phyloP scores from a whole-genome alignment of 257 asterid species.

The Solanum etuberosum region DNA sequence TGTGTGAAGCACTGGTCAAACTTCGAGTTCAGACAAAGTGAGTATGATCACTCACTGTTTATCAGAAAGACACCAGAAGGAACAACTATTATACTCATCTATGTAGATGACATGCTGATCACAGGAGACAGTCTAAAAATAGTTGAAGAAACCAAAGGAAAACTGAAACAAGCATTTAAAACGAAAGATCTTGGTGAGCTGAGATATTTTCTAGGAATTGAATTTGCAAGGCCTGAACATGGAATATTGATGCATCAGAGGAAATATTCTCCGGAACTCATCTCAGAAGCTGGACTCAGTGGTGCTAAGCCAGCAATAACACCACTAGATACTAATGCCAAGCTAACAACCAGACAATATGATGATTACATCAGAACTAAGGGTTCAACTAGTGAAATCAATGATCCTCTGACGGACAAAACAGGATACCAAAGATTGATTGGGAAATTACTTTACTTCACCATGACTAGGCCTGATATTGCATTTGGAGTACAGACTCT shows the following conservation, averaged over 20 bases:
- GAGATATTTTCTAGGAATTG: background rate
- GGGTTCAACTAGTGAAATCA: no score
- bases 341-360: background rate
- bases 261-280: background rate
- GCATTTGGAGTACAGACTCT: no score
- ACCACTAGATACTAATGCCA: background rate
- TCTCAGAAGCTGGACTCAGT: background rate
- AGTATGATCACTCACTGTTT: background rate
- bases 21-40: background rate
- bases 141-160: background rate
- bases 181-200: background rate
- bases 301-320: background rate
- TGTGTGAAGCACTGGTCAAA: background rate
- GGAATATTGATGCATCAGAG: background rate
- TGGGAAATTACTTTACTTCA: no score
- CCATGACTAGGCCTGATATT: no score
- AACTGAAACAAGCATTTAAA: background rate
- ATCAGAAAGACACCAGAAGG: background rate
- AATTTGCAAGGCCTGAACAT: background rate
- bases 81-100: background rate
- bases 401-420: no score
- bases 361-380: background rate
- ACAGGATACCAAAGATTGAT: no score
- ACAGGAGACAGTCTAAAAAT: background rate
- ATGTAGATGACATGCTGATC: background rate